These are phyloP conservation scores for Backusella luteola DNA, from an alignment of 192 early-diverging fungal genomes.

Conservation along the genomic window DNA sequence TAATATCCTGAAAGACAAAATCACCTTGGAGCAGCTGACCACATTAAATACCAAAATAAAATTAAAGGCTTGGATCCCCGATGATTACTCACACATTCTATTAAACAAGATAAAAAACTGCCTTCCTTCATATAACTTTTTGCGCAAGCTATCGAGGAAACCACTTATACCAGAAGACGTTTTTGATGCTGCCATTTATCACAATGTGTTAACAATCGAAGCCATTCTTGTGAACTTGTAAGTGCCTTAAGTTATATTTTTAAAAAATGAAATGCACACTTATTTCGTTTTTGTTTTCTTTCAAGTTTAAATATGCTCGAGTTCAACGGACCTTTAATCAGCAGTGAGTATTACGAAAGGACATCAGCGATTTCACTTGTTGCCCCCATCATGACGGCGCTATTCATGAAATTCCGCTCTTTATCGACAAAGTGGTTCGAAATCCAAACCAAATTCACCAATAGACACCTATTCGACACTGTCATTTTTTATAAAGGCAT, in stretches of 20 bases:
- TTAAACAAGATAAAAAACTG: neutral
- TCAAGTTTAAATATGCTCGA: neutral
- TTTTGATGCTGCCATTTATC: neutral
- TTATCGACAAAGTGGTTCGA: slow-evolving; percentile 3
- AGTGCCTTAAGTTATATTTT: neutral
- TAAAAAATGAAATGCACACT: neutral
- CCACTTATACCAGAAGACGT: neutral
- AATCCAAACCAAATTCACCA: neutral
- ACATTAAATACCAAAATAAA: neutral
- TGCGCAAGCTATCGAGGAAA: neutral
- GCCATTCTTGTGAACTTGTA: neutral
- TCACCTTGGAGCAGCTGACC: no score
- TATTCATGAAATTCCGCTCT: neutral
- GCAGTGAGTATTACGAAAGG: neutral
- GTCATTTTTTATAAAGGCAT: neutral
- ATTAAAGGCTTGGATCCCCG: neutral
- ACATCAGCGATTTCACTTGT: neutral
- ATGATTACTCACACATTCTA: neutral
- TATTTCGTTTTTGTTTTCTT: neutral
- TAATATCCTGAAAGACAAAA: no score
- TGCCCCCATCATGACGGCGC: neutral
- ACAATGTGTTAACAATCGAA: neutral
- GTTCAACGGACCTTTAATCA: neutral
- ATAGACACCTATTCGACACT: neutral
- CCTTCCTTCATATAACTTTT: neutral